phyloP scores from a whole-genome alignment of 148 eudicot species.

The Spergularia marina region DNA sequence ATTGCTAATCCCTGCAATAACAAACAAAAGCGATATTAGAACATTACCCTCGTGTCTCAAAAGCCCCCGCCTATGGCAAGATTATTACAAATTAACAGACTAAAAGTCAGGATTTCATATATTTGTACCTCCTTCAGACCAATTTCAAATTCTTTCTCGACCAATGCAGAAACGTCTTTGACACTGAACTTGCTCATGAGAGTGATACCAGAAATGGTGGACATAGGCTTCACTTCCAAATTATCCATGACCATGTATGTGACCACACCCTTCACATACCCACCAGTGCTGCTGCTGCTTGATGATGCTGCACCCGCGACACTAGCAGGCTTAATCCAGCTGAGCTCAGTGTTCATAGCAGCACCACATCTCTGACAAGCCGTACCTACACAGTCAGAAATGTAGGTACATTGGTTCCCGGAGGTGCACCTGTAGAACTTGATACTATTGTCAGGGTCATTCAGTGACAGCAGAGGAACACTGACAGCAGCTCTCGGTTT shows the following conservation, averaged over 20 bases:
- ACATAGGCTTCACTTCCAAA: constrained; percentile 19
- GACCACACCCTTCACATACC: constrained; percentile 24
- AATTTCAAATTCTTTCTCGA: constrained; percentile 17
- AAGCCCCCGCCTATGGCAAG: too few species aligned
- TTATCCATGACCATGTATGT: constrained; percentile 25
- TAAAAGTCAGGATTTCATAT: not conserved
- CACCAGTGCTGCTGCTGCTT: not conserved
- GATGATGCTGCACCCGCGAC: not conserved
- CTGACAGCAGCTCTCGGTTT: not conserved
- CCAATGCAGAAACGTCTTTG: constrained; percentile 7
- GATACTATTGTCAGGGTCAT: not conserved
- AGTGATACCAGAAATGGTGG: constrained; percentile 12
- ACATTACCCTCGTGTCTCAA: too few species aligned
- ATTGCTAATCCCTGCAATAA: constrained; percentile 15
- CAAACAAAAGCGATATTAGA: not conserved
- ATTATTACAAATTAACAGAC: too few species aligned
- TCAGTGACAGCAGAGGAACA: constrained; percentile 8
- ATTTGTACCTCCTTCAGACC: constrained; percentile 6
- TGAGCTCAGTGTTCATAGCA: not conserved
- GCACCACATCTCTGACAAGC: not conserved
- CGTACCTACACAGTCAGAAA: not conserved
- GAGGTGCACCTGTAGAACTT: not conserved
- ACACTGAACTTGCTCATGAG: constrained; percentile 5
- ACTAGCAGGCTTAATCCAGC: not conserved
- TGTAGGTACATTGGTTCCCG: not conserved